These are phyloP conservation scores for Hanseniaspora meyeri DNA, from an alignment of 805 yeast species.

Conservation along the genomic window DNA sequence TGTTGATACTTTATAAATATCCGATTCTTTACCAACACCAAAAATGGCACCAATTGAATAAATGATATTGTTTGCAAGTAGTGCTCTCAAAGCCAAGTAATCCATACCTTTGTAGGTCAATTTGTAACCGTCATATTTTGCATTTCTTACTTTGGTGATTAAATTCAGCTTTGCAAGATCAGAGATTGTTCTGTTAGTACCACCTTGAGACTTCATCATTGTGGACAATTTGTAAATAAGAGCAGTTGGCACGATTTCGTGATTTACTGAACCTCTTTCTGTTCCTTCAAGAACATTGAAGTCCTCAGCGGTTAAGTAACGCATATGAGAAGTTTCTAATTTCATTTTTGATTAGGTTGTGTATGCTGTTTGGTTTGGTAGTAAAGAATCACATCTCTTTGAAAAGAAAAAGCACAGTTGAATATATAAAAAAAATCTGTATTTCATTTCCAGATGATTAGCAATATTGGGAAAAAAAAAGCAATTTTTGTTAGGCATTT, in stretches of 20 bases:
- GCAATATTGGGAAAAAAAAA: too few species aligned
- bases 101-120: conserved; percentile 84
- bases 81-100: conserved; percentile 75
- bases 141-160: conserved; percentile 68
- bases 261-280: conserved; percentile 83
- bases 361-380: neutral
- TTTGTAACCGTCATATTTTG: conserved; percentile 89
- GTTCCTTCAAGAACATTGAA: conserved; percentile 79
- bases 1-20: conserved; percentile 74
- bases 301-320: conserved; percentile 83
- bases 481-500: too few species aligned
- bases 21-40: conserved; percentile 97
- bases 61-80: conserved; percentile 60
- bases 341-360: conserved; percentile 43
- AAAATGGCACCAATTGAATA: conserved; percentile 74
- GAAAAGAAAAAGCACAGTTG: too few species aligned
- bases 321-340: conserved; percentile 84
- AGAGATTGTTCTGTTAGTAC: conserved; percentile 65
- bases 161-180: conserved; percentile 79
- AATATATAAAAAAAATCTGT: too few species aligned
- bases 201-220: conserved; percentile 51
- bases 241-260: conserved; percentile 84
- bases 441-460: too few species aligned
- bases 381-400: too few species aligned
- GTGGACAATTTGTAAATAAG: conserved; percentile 73